Conservation (phyloP, 2,329 filamentous ascomycete genomes). For the Exophiala spinifera region DNA sequence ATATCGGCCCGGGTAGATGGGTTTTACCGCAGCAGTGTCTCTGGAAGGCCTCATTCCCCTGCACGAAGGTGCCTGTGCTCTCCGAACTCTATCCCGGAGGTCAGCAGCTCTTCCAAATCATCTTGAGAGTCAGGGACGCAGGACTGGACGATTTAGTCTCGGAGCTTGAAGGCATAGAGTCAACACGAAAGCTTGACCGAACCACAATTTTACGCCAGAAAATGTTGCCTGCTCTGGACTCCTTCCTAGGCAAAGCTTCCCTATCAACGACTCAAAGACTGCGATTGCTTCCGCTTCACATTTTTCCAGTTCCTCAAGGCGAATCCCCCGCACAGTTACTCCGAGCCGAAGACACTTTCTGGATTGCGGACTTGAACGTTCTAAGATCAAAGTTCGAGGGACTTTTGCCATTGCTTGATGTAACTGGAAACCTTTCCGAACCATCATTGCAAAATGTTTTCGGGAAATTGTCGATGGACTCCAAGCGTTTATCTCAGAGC, state of each 20-base stretch:
- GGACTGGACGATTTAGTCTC: constrained; percentile 13
- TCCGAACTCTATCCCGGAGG: constrained; percentile 11
- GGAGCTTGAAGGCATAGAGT: constrained; percentile 11
- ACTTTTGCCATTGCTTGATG: constrained; percentile 11
- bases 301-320: constrained; percentile 9
- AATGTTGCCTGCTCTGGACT: constrained; percentile 10
- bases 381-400: constrained; percentile 11
- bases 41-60: constrained; percentile 10
- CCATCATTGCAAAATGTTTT: constrained; percentile 13
- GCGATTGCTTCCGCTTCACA: constrained; percentile 5
- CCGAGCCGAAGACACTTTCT: constrained; percentile 11
- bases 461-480: constrained; percentile 7
- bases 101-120: constrained; percentile 5
- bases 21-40: constrained; percentile 6
- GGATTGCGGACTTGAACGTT: constrained; percentile 14
- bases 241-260: constrained; percentile 6
- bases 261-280: constrained; percentile 5
- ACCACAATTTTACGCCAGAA: constrained; percentile 5
- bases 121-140: constrained; percentile 9
- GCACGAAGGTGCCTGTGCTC: constrained; percentile 9
- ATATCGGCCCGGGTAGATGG: constrained; percentile 7
- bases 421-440: constrained; percentile 4
- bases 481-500: constrained; percentile 10
- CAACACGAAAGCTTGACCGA: constrained; percentile 1
- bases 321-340: neutral